Evolutionary conservation across 768 basidiomycete genomes (phyloP), one percentile per base, ranked within the genome.

Genomic region (Galerina sulciceps): DNA sequence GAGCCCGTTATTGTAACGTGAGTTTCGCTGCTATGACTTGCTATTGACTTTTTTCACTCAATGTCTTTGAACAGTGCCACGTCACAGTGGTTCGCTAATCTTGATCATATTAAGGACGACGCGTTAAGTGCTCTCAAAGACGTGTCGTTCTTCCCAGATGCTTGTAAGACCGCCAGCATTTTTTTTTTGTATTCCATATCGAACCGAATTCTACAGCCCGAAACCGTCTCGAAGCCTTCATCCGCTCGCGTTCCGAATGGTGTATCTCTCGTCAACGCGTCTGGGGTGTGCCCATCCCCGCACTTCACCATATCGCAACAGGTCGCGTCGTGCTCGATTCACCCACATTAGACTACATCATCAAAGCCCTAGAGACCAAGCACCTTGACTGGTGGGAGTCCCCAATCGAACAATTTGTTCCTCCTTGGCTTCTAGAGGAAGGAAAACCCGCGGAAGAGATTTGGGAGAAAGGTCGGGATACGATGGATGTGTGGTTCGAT

Each of bases 401-500:
- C 13, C 86, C 89, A 3, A 82, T 92, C 31, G 85, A 85, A 46
- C 91, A 92, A 26, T 97, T 99, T 72, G 75, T 96, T 5, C 83
- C 89, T 10, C 82, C 85, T 0, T 76, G 81, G 47, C 79, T 91
- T 17, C 69, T 73, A 4, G 76, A 78, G 49, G 74, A 79, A n/a
- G 82, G 81, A 8, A 71, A 63, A 41, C 66, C 71, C 2, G 67
- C 71, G 1, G 78, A 77, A 1, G 74, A 79, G 53, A 73, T 72
- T 1, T 95, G 89, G 86, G 73, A 77, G 46, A 95, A 94, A 70
- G 90, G 95, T 9, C 88, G 85, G 2, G 96, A 99, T 70, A 99
- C 96, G 2, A 94, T 99, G 88, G 96, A 99, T 71, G 96, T 99
- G 14, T 99, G 96, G 96, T 99, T 98, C 65, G 96, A 99, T 74